Percentiles rank a stretch among this genome's conserved stretches.
Evolutionary conservation across 257 asterid species (phyloP).

Genomic region (Parsonsia alboflavescens): DNA sequence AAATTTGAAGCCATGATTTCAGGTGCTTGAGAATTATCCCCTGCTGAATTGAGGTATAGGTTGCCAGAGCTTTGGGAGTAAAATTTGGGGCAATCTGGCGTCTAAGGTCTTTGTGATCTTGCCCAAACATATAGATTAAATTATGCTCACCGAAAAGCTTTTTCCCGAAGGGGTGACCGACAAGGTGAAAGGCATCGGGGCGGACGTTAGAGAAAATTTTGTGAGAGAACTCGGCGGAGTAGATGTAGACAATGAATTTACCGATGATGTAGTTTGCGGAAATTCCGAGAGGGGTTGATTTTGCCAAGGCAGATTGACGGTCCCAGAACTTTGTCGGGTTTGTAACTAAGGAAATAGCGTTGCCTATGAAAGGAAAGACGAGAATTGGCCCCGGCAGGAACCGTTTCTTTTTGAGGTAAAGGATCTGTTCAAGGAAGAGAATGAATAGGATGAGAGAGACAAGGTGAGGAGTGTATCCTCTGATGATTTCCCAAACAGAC

Average conservation of each 20-base stretch:
- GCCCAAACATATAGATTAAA: constrained; percentile 82
- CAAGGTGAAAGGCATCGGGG: constrained; percentile 84
- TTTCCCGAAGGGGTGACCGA: constrained; percentile 89
- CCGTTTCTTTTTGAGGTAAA: constrained; percentile 59
- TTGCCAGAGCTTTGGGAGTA: constrained; percentile 69
- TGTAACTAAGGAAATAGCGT: constrained; percentile 52
- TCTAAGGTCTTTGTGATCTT: constrained; percentile 72
- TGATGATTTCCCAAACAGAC: constrained; percentile 28
- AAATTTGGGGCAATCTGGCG: constrained; percentile 81
- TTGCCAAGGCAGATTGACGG: constrained; percentile 56
- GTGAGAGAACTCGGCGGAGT: constrained; percentile 71
- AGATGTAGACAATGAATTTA: constrained; percentile 67
- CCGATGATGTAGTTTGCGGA: constrained; percentile 81
- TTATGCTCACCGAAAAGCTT: constrained; percentile 85
- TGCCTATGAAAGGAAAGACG: constrained; percentile 73
- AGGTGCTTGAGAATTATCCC: constrained; percentile 57
- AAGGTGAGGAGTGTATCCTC: constrained; percentile 43
- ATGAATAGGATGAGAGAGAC: constrained; percentile 36
- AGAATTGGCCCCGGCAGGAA: constrained; percentile 77
- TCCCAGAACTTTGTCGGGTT: constrained; percentile 73
- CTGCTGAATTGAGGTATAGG: constrained; percentile 61
- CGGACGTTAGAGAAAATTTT: constrained; percentile 79
- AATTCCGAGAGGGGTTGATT: constrained; percentile 55
- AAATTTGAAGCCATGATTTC: constrained; percentile 39
- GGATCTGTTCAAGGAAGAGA: constrained; percentile 64